Conservation (phyloP, 129 eudicot genomes). For the Rutidosis leptorrhynchoides region DNA sequence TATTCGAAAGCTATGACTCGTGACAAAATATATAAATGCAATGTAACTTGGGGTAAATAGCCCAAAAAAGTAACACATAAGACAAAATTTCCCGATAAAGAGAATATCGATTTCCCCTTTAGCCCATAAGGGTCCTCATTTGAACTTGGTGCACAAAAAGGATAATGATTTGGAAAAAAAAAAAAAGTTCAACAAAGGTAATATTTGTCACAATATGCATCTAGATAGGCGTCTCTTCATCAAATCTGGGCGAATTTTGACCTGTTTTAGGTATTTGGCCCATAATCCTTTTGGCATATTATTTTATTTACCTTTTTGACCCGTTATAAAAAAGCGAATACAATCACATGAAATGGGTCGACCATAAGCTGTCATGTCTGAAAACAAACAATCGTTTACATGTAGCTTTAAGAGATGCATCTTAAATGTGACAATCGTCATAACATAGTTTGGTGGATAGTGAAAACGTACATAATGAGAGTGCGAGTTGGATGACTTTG, state of each 20-base stretch:
- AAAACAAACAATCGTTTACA: background rate
- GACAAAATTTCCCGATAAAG: too few relatives aligned
- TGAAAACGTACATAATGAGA: constrained; percentile 41
- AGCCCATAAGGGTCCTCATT: too few relatives aligned
- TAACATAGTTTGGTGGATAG: background rate
- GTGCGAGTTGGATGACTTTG: constrained; percentile 42
- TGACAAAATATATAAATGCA: background rate
- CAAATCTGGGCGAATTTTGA: background rate
- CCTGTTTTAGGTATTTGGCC: background rate
- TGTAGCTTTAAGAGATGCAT: background rate
- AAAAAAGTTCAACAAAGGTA: too few relatives aligned
- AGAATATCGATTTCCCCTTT: too few relatives aligned
- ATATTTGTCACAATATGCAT: too few relatives aligned
- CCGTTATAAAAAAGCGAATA: background rate
- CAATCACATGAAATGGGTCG: background rate
- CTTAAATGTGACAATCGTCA: background rate
- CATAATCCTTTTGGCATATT: background rate
- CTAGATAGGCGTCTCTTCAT: too few relatives aligned
- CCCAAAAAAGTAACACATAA: too few relatives aligned
- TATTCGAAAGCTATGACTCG: background rate
- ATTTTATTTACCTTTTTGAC: background rate
- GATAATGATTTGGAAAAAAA: too few relatives aligned
- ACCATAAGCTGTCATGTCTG: background rate
- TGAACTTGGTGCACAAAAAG: too few relatives aligned
- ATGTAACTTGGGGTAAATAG: too few relatives aligned